These are phyloP conservation scores for Apodospora peruviana DNA, from an alignment of 495 filamentous ascomycete genomes.

Conservation along the genomic window DNA sequence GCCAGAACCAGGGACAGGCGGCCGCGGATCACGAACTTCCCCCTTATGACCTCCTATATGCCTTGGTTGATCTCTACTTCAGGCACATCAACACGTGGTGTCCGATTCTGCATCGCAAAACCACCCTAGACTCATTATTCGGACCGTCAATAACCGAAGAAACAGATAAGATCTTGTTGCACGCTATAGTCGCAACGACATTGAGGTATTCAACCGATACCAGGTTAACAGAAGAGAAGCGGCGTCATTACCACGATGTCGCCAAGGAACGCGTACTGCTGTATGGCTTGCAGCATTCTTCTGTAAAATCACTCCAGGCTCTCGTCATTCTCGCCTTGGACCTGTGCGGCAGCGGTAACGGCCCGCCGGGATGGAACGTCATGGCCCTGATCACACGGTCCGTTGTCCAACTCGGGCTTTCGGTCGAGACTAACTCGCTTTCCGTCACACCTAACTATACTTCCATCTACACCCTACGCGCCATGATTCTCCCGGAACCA, in stretches of 20 bases:
- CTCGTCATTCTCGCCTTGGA: constrained; percentile 78
- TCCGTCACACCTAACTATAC: constrained; percentile 66
- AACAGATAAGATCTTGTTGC: constrained; percentile 73
- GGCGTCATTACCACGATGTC: constrained; percentile 66
- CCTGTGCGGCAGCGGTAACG: constrained; percentile 72
- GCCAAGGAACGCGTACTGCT: constrained; percentile 82
- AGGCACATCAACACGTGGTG: constrained; percentile 89
- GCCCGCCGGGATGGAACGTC: constrained; percentile 83
- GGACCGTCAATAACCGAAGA: constrained; percentile 69
- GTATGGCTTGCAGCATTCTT: constrained; percentile 80
- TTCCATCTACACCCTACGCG: constrained; percentile 79
- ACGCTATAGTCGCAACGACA: constrained; percentile 81
- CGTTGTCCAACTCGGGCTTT: constrained; percentile 77
- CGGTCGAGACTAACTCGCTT: constrained; percentile 72
- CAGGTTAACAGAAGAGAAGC: constrained; percentile 62
- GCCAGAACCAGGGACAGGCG: constrained; percentile 31
- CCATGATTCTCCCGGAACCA: constrained; percentile 73
- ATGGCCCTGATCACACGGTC: constrained; percentile 80
- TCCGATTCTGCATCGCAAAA: constrained; percentile 76
- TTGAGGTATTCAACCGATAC: constrained; percentile 73
- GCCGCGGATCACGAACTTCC: constrained; percentile 69
- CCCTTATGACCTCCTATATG: constrained; percentile 77
- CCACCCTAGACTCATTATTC: constrained; percentile 77
- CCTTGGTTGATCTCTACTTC: constrained; percentile 80
- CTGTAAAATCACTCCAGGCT: constrained; percentile 80